Evolutionary conservation across 192 early-diverging fungal species (phyloP).

Genomic region (Backusella tuberculispora): DNA sequence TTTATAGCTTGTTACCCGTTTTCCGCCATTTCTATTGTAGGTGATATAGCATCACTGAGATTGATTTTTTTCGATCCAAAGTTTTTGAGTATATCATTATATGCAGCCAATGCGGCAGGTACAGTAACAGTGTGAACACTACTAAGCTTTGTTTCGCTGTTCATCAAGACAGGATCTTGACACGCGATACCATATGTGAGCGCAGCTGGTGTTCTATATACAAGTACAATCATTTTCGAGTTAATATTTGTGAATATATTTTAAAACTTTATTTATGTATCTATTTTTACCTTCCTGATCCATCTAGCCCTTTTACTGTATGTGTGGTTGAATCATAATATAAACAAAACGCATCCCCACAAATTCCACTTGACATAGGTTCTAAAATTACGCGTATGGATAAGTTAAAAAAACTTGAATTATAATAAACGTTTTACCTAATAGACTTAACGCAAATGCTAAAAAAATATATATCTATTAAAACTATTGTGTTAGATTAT

Average conservation of each 20-base stretch:
- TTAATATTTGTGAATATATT: not conserved
- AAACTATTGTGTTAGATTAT: not conserved
- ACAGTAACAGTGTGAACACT: slow-evolving; percentile 61
- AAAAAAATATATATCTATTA: not conserved
- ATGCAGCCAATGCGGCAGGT: slow-evolving; percentile 74
- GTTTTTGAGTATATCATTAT: slow-evolving; percentile 62
- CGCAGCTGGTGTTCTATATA: slow-evolving; percentile 53
- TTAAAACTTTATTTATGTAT: not conserved
- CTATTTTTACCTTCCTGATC: slow-evolving; percentile 53
- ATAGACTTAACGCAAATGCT: slow-evolving; percentile 70
- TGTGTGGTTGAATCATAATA: slow-evolving; percentile 67
- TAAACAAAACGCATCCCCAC: slow-evolving; percentile 80
- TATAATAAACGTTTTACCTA: slow-evolving; percentile 40
- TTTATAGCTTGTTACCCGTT: slow-evolving; percentile 53
- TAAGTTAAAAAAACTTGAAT: not conserved
- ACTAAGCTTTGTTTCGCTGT: slow-evolving; percentile 31
- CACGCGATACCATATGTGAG: slow-evolving; percentile 55
- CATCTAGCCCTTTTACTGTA: slow-evolving; percentile 58
- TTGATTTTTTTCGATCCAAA: slow-evolving; percentile 67
- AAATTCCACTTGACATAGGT: slow-evolving; percentile 73
- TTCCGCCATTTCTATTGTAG: slow-evolving; percentile 71
- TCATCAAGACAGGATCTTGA: slow-evolving; percentile 30
- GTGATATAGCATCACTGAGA: slow-evolving; percentile 58
- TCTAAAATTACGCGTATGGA: slow-evolving; percentile 35
- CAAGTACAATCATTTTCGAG: slow-evolving; percentile 16